These are phyloP conservation scores for Ceratocystis alfenasii DNA, from an alignment of 2,329 filamentous ascomycete genomes.

Conservation along the genomic window DNA sequence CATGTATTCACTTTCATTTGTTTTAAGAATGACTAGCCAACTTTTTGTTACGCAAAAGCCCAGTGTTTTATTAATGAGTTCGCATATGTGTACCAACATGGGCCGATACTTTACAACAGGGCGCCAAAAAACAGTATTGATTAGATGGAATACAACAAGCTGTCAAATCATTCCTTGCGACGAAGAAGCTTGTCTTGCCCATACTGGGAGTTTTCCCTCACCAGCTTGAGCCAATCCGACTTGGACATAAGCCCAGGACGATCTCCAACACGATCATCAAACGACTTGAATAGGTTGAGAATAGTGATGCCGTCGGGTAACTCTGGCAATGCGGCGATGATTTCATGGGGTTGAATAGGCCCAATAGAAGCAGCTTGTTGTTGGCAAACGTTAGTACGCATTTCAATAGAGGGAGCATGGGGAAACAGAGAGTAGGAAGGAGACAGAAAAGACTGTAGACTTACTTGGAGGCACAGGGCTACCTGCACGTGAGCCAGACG, in stretches of 20 bases:
- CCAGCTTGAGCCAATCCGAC: constrained; percentile 46
- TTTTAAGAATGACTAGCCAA: too few relatives aligned
- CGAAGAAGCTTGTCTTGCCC: constrained; percentile 42
- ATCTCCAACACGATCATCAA: constrained; percentile 42
- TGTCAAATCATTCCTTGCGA: constrained; percentile 30
- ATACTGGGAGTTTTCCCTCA: constrained; percentile 44
- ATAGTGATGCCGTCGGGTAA: constrained; percentile 43
- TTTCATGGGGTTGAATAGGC: constrained; percentile 40
- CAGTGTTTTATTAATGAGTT: neutral
- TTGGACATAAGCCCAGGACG: constrained; percentile 41
- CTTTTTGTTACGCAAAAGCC: neutral
- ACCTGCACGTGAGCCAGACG: constrained; percentile 47
- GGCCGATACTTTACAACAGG: too few relatives aligned
- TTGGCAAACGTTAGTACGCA: too few relatives aligned
- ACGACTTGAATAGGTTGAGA: constrained; percentile 41
- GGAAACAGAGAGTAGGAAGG: too few relatives aligned
- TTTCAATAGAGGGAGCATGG: too few relatives aligned
- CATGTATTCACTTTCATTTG: neutral
- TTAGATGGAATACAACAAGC: too few relatives aligned
- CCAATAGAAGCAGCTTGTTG: constrained; percentile 25
- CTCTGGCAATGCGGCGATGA: constrained; percentile 42
- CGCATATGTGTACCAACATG: too few relatives aligned
- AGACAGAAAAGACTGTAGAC: too few relatives aligned
- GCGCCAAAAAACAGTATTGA: too few relatives aligned
- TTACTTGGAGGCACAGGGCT: constrained; percentile 38